Base-by-base conservation (phyloP, 225 moss, liverwort and hornwort species). In the Polytrichum commune region DNA sequence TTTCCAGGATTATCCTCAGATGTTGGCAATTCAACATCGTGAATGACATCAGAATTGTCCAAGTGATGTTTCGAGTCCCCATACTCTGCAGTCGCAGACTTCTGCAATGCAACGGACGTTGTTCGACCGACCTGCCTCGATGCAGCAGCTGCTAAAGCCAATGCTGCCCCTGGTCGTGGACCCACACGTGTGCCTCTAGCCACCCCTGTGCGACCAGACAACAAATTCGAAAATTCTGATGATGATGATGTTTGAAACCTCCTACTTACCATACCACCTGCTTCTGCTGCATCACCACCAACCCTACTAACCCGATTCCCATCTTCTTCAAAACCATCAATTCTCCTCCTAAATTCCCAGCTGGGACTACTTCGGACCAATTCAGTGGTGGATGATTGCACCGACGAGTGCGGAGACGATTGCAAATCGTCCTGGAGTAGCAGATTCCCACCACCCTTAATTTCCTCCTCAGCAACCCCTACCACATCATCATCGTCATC, bases 71-170 rank as follows among this genome's bases (percentile, higher is more conserved):
- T 67, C 26, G 27, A 71, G 38, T 27, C 68, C 22, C 60, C 6
- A 65, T 71, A 65, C 62, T 57, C 29, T 73, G 57, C 73, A 25
- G 57, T 71, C 70, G 27, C 53, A 70, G 76, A 67, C 76, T 38
- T 80, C 60, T 57, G 76, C 33, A 72, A 35, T 20, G 68, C 65
- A 53, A 66, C 46, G 66, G 81, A 80, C 7, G 79, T 77, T 62
- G 78, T 67, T 72, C 80, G 64, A 55, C 70, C 71, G 64, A 78
- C 72, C 70, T 87, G 92, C 69, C 87, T 83, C 29, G 92, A 92
- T 54, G 90, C 87, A 58, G 92, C 92, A 61, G 89, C 87, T 27
- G 92, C 92, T 66, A 83, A 83, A 72, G 92, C 89, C 74, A 85
- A 76, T 75, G 91, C 92, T 73, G 84, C 87, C 53, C 92, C 92